Conservation (phyloP, 2,329 filamentous ascomycete species). For the Aureobasidium musti region DNA sequence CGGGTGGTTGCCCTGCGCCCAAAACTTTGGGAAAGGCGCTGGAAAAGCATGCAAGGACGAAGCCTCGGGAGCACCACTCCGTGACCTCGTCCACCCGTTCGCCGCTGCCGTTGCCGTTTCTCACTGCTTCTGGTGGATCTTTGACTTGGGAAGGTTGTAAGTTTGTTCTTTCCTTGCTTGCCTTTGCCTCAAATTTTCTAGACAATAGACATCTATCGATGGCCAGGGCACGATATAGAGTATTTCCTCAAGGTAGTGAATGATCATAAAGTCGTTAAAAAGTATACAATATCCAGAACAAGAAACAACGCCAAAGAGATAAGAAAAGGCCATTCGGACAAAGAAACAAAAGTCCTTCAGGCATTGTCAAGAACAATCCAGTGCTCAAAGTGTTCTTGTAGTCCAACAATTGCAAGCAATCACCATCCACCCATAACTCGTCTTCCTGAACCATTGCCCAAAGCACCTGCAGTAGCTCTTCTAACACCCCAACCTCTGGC, state of each 20-base stretch:
- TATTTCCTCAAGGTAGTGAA: neutral
- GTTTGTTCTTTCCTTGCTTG: too few relatives aligned
- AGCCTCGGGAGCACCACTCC: neutral
- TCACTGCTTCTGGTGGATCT: neutral
- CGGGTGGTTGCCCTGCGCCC: neutral
- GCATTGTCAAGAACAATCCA: neutral
- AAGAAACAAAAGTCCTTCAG: neutral
- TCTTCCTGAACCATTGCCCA: slow-evolving; percentile 35
- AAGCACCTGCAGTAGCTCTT: slow-evolving; percentile 34
- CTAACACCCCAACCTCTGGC: slow-evolving; percentile 47
- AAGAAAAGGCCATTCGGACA: neutral
- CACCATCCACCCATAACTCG: slow-evolving; percentile 39
- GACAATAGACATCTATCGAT: too few relatives aligned
- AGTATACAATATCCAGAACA: neutral
- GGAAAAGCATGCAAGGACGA: neutral
- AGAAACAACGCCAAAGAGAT: neutral
- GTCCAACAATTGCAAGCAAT: neutral
- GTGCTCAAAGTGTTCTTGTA: neutral
- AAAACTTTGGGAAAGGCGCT: neutral
- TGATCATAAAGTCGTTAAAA: slow-evolving; percentile 10
- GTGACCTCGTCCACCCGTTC: neutral
- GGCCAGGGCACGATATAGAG: too few relatives aligned
- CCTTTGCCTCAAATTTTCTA: too few relatives aligned
- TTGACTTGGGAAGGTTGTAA: too few relatives aligned
- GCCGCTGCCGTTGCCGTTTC: neutral